Evolutionary conservation across 2,329 filamentous ascomycete species (phyloP), one percentile per base, ranked within the genome.

Genomic region (Epichloe brachyelytri): DNA sequence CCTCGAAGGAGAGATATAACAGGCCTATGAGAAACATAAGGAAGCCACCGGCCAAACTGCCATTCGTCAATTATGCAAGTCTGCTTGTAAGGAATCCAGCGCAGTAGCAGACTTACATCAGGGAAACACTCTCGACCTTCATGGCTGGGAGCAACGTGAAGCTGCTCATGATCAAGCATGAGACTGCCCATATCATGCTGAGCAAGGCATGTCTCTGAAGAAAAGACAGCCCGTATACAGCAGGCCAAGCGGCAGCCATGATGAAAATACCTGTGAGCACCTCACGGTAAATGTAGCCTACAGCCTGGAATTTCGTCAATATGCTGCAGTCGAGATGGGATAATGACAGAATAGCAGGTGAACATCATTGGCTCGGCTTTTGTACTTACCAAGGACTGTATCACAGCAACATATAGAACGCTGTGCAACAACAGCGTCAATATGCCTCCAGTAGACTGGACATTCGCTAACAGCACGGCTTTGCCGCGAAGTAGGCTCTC

Each of bases 221-320:
- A 60, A 98, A 97, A 0, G 74, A 73, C 26, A 76, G 60, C 0
- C 93, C 91, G 58, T 93, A 86, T 0, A 81, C 72, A 0, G 77
- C 58, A 0, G 93, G 93, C 86, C 90, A 98, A 43, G 86, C 73
- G 1, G 83, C 79, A 3, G 80, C 89, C 3, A 90, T 57, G 26
- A 90, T 60, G 62, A 90, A 98, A 51, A 91, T 79, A 1, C 80
- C 71, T 0, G 91, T 95, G 59, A 94, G 84, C 22, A 97, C 81
- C 62, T 95, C 85, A 40, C 93, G 83, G 59, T 91, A 78, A 51
- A 95, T 95, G 65, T 98, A 98, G 48, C 88, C 90, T 69, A 95
- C 75, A 20, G 93, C 89, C 87, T 93, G 51, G 5, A 8, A 22
- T 30, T 33, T 43, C 7, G 34, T 47, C 20, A 47, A 38, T 38